Percentiles rank a stretch among this genome's conserved stretches.
These are phyloP conservation scores for Botryotinia narcissicola DNA, from an alignment of 2,329 filamentous ascomycete species.

Conservation along the genomic window DNA sequence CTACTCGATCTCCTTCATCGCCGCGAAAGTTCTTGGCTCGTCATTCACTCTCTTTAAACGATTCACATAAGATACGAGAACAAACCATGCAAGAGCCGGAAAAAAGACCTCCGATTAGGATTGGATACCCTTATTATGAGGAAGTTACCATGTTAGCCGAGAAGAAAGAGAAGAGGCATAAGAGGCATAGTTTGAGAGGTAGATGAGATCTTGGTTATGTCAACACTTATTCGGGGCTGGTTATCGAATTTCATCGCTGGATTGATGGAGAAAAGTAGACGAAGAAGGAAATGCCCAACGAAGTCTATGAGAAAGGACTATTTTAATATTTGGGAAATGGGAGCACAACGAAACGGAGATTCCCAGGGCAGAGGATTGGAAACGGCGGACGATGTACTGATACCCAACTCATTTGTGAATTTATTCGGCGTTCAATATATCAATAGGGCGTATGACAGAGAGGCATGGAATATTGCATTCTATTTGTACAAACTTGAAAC, in stretches of 20 bases:
- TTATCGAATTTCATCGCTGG: no score
- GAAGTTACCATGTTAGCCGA: constrained; percentile 14
- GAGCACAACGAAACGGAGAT: background rate
- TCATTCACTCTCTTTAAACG: background rate
- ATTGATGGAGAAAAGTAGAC: background rate
- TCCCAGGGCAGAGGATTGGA: background rate
- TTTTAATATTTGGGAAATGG: background rate
- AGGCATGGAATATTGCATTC: background rate
- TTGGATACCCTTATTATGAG: constrained; percentile 23
- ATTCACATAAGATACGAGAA: background rate
- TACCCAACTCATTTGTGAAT: constrained; percentile 18
- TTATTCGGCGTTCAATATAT: constrained; percentile 9
- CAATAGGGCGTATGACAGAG: background rate
- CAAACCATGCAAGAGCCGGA: background rate
- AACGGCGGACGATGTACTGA: constrained; percentile 8
- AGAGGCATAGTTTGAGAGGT: constrained; percentile 13
- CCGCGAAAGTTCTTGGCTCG: background rate
- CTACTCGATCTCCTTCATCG: background rate
- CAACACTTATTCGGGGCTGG: background rate
- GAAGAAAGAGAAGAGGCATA: constrained; percentile 7
- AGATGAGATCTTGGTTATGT: background rate
- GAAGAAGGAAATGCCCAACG: background rate
- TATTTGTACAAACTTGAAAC: constrained; percentile 5
- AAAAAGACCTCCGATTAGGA: constrained; percentile 15
- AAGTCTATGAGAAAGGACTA: background rate